Conservation (phyloP, 805 yeast species). For the Debaryomyces castellii region DNA sequence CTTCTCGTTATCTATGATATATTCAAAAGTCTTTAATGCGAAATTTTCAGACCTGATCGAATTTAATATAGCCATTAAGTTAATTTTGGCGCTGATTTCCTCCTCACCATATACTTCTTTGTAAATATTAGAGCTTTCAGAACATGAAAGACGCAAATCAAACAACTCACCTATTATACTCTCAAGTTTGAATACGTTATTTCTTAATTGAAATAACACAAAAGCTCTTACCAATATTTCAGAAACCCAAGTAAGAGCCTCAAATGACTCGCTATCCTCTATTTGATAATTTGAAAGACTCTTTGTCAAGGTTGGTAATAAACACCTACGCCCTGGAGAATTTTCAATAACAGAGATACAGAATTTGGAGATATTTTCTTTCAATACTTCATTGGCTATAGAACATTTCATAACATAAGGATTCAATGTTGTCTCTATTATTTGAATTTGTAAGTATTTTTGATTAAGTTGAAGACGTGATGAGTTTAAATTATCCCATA, state of each 20-base stretch:
- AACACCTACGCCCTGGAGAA: conserved; percentile 62
- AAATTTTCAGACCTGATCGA: conserved; percentile 24
- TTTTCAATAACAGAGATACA: conserved; percentile 46
- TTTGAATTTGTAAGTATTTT: conserved; percentile 55
- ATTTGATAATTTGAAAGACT: conserved; percentile 47
- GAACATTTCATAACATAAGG: conserved; percentile 40
- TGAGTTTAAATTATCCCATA: conserved; percentile 60
- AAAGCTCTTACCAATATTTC: conserved; percentile 46
- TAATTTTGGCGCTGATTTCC: conserved; percentile 56
- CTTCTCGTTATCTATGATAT: conserved; percentile 35
- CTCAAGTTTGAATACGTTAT: conserved; percentile 61
- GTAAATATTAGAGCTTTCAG: conserved; percentile 35
- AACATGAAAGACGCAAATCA: conserved; percentile 41
- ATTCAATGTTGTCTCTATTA: conserved; percentile 53
- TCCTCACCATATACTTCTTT: conserved; percentile 50
- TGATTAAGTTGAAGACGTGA: conserved; percentile 67
- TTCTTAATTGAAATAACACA: conserved; percentile 52
- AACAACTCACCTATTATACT: conserved; percentile 51
- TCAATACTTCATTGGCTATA: conserved; percentile 21
- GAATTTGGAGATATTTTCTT: conserved; percentile 28
- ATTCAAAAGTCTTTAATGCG: conserved; percentile 31
- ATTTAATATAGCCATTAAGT: conserved; percentile 48
- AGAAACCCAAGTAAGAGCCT: conserved; percentile 49
- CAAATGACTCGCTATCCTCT: conserved; percentile 30
- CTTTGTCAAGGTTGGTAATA: conserved; percentile 59